phyloP scores from a whole-genome alignment of 1,139 yeast species.

The Suhomyces maxii region DNA sequence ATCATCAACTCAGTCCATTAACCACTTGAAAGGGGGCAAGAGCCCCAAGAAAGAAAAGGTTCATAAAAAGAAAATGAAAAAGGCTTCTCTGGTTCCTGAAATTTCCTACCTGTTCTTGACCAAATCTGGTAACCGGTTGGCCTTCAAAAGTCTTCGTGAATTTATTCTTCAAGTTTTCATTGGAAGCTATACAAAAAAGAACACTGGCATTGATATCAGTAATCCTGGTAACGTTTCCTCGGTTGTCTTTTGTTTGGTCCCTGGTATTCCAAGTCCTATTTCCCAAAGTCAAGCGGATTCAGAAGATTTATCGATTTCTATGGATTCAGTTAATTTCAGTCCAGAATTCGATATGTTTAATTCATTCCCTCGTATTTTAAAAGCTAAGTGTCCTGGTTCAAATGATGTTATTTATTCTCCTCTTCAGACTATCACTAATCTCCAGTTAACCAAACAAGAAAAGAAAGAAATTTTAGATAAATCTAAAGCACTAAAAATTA shows the following conservation, averaged over 20 bases:
- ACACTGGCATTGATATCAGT: slow-evolving; percentile 7
- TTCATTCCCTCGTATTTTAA: slow-evolving; percentile 42
- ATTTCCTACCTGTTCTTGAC: slow-evolving; percentile 9
- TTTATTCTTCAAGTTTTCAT: slow-evolving; percentile 33
- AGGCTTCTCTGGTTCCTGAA: slow-evolving; percentile 32
- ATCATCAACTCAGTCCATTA: slow-evolving; percentile 35
- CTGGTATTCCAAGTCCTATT: slow-evolving; percentile 52
- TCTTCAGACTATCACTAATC: slow-evolving; percentile 53
- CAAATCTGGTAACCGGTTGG: slow-evolving; percentile 21
- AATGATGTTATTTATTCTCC: slow-evolving; percentile 57
- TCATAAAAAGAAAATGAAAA: slow-evolving; percentile 36
- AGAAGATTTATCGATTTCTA: slow-evolving; percentile 1
- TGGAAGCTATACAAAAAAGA: not conserved
- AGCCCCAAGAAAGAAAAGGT: slow-evolving; percentile 22
- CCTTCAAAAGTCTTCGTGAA: slow-evolving; percentile 46
- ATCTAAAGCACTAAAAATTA: slow-evolving; percentile 41
- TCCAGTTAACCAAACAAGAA: slow-evolving; percentile 58
- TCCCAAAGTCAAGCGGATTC: not conserved
- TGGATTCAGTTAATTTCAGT: slow-evolving; percentile 17
- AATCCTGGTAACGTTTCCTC: slow-evolving; percentile 22
- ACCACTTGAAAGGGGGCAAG: slow-evolving; percentile 1
- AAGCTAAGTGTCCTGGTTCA: slow-evolving; percentile 62
- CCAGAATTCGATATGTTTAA: slow-evolving; percentile 33
- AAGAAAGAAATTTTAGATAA: slow-evolving; percentile 35
- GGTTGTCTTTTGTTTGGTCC: slow-evolving; percentile 62